Evolutionary conservation across 345 rosid genomes (phyloP).

Genomic region (Salix viminalis): DNA sequence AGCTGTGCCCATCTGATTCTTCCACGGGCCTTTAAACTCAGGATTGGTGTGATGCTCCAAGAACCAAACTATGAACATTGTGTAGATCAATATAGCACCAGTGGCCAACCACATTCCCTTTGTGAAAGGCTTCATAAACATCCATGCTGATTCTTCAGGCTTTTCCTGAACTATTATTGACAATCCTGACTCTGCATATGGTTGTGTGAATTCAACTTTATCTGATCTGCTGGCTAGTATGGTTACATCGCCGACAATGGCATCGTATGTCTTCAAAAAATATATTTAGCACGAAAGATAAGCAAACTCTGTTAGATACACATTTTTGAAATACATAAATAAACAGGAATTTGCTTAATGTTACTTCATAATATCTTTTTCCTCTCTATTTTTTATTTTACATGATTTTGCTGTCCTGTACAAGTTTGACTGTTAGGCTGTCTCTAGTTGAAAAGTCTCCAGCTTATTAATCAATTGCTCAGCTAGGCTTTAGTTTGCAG

Average conservation of each 20-base stretch:
- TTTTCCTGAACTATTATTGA: slow-evolving; percentile 40
- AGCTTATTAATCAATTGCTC: no score
- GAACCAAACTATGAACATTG: slow-evolving; percentile 44
- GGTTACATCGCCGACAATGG: slow-evolving; percentile 47
- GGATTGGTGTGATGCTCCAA: slow-evolving; percentile 40
- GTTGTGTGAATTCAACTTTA: slow-evolving; percentile 46
- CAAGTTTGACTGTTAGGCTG: no score
- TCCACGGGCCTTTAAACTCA: slow-evolving; percentile 36
- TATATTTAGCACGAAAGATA: no score
- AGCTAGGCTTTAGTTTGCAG: no score
- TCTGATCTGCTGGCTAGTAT: slow-evolving; percentile 36
- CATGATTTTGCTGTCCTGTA: no score
- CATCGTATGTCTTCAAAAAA: slow-evolving; percentile 35
- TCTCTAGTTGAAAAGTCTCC: no score
- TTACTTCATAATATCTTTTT: no score
- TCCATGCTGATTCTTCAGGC: slow-evolving; percentile 29
- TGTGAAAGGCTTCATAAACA: slow-evolving; percentile 51
- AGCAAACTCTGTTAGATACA: no score
- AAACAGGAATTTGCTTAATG: no score
- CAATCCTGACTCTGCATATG: slow-evolving; percentile 47
- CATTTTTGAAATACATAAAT: no score
- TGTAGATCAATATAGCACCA: slow-evolving; percentile 36
- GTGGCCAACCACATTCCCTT: slow-evolving; percentile 44
- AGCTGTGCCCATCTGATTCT: slow-evolving; percentile 35
- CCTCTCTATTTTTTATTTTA: no score